phyloP scores from a whole-genome alignment of 352 stramenopile species.

The Pythium plurisporium region DNA sequence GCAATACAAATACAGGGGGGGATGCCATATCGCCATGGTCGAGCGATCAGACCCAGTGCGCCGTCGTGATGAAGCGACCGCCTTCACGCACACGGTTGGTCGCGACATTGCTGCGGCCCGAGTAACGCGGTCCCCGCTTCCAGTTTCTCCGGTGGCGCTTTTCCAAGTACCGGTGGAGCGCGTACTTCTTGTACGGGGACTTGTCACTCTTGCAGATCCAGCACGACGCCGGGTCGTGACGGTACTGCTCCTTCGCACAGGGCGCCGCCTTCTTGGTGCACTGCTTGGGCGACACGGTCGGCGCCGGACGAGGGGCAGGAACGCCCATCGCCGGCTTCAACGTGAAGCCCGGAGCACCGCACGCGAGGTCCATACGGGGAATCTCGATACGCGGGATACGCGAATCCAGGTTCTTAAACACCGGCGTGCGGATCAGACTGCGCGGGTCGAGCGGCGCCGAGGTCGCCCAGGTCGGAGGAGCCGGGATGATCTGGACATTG shows the following conservation, averaged over 20 bases:
- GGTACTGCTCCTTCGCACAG: constrained; percentile 34
- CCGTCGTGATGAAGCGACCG: constrained; percentile 78
- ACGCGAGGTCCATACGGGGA: constrained; percentile 69
- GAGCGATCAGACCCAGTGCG: constrained; percentile 66
- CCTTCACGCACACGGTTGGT: constrained; percentile 77
- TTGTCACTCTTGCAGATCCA: constrained; percentile 88
- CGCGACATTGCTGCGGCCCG: constrained; percentile 70
- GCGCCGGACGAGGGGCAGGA: constrained; percentile 5
- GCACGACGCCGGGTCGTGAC: constrained; percentile 70
- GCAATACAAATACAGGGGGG: constrained; percentile 11
- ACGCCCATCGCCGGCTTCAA: constrained; percentile 12
- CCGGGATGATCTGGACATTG: constrained; percentile 40
- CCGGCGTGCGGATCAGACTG: constrained; percentile 64
- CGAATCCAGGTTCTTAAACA: constrained; percentile 78
- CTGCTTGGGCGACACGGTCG: constrained; percentile 46
- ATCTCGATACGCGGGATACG: constrained; percentile 64
- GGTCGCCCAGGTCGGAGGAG: constrained; percentile 43
- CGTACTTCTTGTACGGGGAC: constrained; percentile 74
- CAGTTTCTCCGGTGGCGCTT: constrained; percentile 81
- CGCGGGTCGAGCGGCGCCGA: constrained; percentile 68
- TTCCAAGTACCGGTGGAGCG: constrained; percentile 76
- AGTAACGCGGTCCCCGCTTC: constrained; percentile 80
- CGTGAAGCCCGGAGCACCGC: constrained; percentile 16
- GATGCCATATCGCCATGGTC: constrained; percentile 1
- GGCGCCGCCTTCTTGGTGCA: constrained; percentile 40